phyloP scores from a whole-genome alignment of 805 yeast genomes.

The Teunomyces lycoperdinae region DNA sequence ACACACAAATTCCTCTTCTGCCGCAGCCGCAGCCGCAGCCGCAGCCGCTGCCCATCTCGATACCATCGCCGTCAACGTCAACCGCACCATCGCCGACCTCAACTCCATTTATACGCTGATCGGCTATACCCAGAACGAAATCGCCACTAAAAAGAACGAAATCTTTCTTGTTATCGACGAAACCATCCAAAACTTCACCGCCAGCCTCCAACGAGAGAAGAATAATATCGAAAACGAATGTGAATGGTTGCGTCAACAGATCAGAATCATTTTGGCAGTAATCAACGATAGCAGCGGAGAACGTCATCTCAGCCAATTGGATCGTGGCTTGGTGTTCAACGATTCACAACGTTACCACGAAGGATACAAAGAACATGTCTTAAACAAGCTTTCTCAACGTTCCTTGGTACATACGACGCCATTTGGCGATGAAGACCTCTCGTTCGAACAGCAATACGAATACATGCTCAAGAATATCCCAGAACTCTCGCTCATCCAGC shows the following conservation, averaged over 20 bases:
- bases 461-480: constrained; percentile 24
- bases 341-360: constrained; percentile 21
- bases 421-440: constrained; percentile 19
- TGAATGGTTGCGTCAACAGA: constrained; percentile 45
- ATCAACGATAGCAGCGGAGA: constrained; percentile 35
- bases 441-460: constrained; percentile 21
- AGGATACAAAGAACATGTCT: constrained; percentile 30
- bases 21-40: not conserved
- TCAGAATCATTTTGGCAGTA: constrained; percentile 38
- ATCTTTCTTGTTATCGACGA: constrained; percentile 49
- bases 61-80: constrained; percentile 31
- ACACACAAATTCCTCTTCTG: not conserved
- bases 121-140: constrained; percentile 53
- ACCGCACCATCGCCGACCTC: constrained; percentile 39
- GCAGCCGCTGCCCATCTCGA: constrained; percentile 19
- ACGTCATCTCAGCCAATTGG: constrained; percentile 15
- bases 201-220: constrained; percentile 34
- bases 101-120: constrained; percentile 48
- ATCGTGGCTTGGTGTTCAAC: constrained; percentile 33
- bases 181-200: constrained; percentile 43
- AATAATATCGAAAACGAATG: constrained; percentile 39
- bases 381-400: constrained; percentile 13
- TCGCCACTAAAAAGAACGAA: constrained; percentile 45
- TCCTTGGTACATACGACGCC: constrained; percentile 18
- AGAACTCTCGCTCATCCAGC: constrained; percentile 27